phyloP scores from a whole-genome alignment of 2,329 filamentous ascomycete species.

The Neonectria punicea region DNA sequence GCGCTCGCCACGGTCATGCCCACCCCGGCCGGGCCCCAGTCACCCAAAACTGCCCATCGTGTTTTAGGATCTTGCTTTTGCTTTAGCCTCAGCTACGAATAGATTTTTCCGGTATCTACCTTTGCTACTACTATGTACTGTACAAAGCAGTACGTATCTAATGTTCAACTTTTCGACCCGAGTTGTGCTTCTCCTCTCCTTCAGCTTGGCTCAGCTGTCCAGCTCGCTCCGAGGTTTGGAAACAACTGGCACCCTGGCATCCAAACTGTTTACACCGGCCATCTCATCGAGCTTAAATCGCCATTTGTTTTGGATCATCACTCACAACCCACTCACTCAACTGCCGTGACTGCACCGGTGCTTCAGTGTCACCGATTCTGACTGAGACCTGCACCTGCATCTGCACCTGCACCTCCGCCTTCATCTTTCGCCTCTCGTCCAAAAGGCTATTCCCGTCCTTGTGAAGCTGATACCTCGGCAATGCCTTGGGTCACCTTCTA shows the following conservation, averaged over 20 bases:
- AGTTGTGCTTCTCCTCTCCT: constrained; percentile 1
- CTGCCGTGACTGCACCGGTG: neutral
- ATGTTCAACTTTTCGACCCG: neutral
- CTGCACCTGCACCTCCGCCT: neutral
- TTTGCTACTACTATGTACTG: neutral
- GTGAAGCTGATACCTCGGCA: constrained; percentile 12
- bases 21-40: constrained; percentile 10
- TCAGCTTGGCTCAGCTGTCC: neutral
- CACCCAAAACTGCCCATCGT: constrained; percentile 25
- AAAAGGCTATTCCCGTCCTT: neutral
- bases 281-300: neutral
- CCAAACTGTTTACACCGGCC: constrained; percentile 8
- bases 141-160: constrained; percentile 5
- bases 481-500: constrained; percentile 41
- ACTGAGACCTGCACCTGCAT: constrained; percentile 16
- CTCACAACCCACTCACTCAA: neutral
- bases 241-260: constrained; percentile 6
- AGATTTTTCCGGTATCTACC: neutral
- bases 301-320: neutral
- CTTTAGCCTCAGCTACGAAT: constrained; percentile 29
- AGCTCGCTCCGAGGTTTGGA: constrained; percentile 4
- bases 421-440: neutral
- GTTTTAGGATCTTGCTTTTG: constrained; percentile 35
- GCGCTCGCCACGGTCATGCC: constrained; percentile 5
- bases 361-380: constrained; percentile 5